Evolutionary conservation across 2,329 filamentous ascomycete species (phyloP), one percentile per base, ranked within the genome.

Genomic region (Pseudocercospora macadamiae): DNA sequence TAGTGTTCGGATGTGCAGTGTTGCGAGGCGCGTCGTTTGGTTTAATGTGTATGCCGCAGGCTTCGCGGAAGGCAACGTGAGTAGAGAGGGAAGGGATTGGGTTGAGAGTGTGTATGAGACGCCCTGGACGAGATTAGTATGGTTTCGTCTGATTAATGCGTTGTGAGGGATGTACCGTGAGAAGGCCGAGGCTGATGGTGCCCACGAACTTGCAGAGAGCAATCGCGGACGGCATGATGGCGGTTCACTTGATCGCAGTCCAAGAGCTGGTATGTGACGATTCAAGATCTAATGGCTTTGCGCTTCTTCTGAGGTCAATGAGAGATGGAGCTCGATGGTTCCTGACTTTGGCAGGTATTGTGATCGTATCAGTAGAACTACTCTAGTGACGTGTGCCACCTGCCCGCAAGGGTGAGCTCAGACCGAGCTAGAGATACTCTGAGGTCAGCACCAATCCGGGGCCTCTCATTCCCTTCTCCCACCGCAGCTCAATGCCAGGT

Each of bases 121-220:
- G 75, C 93, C 93, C 93, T 97, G 69, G 14, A 42, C 60, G 44
- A 45, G 28, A 47, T 65, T 37, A 60, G 55, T 52, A 25, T 14
- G 14, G 14, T 51, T 51, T 52, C 55, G 54, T 57, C 12, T 23
- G 21, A n/a, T 19, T 57, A 21, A 16, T n/a, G 25, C 12, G 42
- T 32, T 3, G 10, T 52, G 32, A 51, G 32, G 28, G 39, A 54
- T 47, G 66, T 67, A 71, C 66, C 8, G 65, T 71, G 48, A 61
- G 79, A 57, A 97, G 83, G 64, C 93, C 93, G 58, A 97, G 83
- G 69, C 89, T 93, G 66, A 96, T 85, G 52, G 91, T 96, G 71
- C 93, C 93, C 67, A 97, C 89, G 75, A 97, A 96, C 80, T 97
- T 97, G 79, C 90, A 86, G 75, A 89, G 79, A 56, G 90, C 87